These are phyloP conservation scores for Viridothelium virens DNA, from an alignment of 495 filamentous ascomycete species.

Conservation along the genomic window DNA sequence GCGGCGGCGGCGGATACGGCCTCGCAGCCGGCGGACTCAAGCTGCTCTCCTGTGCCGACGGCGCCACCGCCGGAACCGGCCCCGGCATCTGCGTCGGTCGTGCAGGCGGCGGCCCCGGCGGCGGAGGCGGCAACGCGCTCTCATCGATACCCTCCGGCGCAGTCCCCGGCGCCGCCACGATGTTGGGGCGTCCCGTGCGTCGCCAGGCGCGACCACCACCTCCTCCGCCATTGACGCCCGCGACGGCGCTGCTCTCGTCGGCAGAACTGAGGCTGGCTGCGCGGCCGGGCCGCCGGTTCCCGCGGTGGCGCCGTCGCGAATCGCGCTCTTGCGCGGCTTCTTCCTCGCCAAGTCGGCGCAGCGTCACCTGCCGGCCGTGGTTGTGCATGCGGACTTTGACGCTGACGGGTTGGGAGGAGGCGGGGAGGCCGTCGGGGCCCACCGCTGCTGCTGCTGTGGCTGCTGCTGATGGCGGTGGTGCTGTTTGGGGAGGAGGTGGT, in stretches of 20 bases:
- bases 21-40: slow-evolving; percentile 5
- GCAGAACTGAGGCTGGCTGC: slow-evolving; percentile 28
- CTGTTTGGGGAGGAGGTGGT: slow-evolving; percentile 26
- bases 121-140: slow-evolving; percentile 27
- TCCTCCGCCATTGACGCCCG: slow-evolving; percentile 19
- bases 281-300: slow-evolving; percentile 16
- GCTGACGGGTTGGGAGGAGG: slow-evolving; percentile 52
- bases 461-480: slow-evolving; percentile 30
- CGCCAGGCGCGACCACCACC: slow-evolving; percentile 23
- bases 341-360: slow-evolving; percentile 71
- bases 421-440: slow-evolving; percentile 29
- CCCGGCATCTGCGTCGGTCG: background rate
- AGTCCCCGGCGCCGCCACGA: slow-evolving; percentile 14
- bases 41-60: background rate
- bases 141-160: slow-evolving; percentile 13
- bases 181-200: slow-evolving; percentile 23
- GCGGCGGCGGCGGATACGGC: slow-evolving; percentile 12
- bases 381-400: slow-evolving; percentile 75
- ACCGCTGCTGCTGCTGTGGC: slow-evolving; percentile 36
- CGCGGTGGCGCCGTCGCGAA: slow-evolving; percentile 42
- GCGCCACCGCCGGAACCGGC: background rate
- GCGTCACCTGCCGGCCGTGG: slow-evolving; percentile 72
- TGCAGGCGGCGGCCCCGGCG: slow-evolving; percentile 22
- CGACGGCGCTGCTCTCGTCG: slow-evolving; percentile 25
- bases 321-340: slow-evolving; percentile 62